Evolutionary conservation across 257 asterid species (phyloP).

Genomic region (Petunia secreta): DNA sequence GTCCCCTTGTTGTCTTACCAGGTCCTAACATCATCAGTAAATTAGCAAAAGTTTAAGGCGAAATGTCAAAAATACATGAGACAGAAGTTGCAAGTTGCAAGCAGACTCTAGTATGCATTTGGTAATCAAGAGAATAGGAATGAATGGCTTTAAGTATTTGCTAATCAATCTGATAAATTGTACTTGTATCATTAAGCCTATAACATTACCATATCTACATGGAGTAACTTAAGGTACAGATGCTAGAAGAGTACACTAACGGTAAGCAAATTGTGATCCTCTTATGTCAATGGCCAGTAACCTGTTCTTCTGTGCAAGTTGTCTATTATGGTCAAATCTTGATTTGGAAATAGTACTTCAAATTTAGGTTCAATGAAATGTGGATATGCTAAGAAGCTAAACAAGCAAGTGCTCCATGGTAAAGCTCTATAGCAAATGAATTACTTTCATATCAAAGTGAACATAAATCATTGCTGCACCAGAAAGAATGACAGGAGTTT

Average conservation of each 20-base stretch:
- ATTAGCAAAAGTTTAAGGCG: not conserved
- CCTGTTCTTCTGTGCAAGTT: too few relatives aligned
- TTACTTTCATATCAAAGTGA: not conserved
- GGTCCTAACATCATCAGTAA: conserved; percentile 38
- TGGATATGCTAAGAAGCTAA: not conserved
- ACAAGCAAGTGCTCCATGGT: not conserved
- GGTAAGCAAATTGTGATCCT: not conserved
- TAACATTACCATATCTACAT: too few relatives aligned
- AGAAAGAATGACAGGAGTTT: not conserved
- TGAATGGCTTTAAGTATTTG: not conserved
- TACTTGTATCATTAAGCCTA: too few relatives aligned
- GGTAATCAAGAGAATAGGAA: not conserved
- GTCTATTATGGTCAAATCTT: not conserved
- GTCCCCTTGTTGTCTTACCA: conserved; percentile 75
- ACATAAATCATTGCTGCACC: not conserved
- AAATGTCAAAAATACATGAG: too few relatives aligned
- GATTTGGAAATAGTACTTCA: not conserved
- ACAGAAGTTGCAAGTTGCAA: not conserved
- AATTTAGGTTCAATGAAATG: too few relatives aligned
- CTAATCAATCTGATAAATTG: not conserved
- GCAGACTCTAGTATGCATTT: not conserved
- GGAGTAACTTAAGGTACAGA: too few relatives aligned
- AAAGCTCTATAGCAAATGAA: not conserved
- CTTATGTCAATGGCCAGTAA: not conserved
- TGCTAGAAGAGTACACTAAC: too few relatives aligned